phyloP scores from a whole-genome alignment of 2,329 filamentous ascomycete species.

The Keithomyces neogunnii region DNA sequence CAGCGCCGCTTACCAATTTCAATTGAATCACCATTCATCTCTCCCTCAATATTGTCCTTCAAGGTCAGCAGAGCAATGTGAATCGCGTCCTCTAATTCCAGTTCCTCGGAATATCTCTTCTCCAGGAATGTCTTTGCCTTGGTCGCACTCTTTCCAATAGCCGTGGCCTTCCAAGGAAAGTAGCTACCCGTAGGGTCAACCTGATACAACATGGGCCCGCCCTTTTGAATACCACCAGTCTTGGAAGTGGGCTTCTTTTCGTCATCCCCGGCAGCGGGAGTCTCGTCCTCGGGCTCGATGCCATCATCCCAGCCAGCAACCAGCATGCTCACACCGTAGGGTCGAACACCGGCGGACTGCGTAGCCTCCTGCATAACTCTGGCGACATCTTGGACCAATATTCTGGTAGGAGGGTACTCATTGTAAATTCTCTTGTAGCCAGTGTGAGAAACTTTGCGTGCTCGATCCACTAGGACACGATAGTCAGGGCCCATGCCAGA shows the following conservation, averaged over 20 bases:
- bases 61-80: conserved; percentile 95
- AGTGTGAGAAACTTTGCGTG: conserved; percentile 95
- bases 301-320: conserved; percentile 98
- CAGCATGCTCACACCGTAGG: conserved; percentile 91
- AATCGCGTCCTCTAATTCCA: conserved; percentile 96
- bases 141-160: conserved; percentile 96
- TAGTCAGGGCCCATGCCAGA: conserved; percentile 99
- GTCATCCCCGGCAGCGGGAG: conserved; percentile 47
- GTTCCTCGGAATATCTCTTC: conserved; percentile 95
- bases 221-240: conserved; percentile 92
- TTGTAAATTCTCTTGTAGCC: conserved; percentile 99
- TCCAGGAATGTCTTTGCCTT: conserved; percentile 98
- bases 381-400: conserved; percentile 97
- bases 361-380: conserved; percentile 98
- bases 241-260: conserved; percentile 74
- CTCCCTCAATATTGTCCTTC: conserved; percentile 98
- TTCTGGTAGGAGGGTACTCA: conserved; percentile 98
- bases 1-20: conserved; percentile 68
- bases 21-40: conserved; percentile 98
- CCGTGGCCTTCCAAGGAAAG: conserved; percentile 98
- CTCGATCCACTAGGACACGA: conserved; percentile 92
- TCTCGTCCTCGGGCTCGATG: conserved; percentile 73
- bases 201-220: conserved; percentile 95
- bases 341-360: conserved; percentile 92
- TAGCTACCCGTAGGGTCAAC: conserved; percentile 98